Base-by-base conservation (phyloP, 1,139 yeast species). In the Pichia sp. region DNA sequence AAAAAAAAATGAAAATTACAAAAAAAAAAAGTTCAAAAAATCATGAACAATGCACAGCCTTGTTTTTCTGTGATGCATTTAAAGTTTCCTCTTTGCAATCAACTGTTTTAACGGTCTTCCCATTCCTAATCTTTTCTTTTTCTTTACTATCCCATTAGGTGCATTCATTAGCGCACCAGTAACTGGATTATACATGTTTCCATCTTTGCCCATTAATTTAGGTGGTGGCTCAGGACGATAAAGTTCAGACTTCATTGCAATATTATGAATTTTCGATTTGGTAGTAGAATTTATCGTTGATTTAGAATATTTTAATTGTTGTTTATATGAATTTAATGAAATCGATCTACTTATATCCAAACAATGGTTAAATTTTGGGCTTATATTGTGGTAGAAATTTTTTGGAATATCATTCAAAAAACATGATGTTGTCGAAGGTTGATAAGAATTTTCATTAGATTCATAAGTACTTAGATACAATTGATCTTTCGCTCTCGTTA, bases 401-500 rank as follows among this genome's bases (percentile, higher is more conserved):
- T 23, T 18, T 15, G 45, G 42, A 9, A 42, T 42, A 11, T 35
- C 31, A 6, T 31, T 5, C 2, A 42, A n/a, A 32, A 42, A 42
- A 22, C 26, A 21, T 5, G 43, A 40, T 6, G 41, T 35, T 11
- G 31, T 8, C 1, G 26, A 18, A 2, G 31, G 21, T 6, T 16
- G 16, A 15, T 15, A 34, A 9, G 21, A n/a, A 18, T 28, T 23
- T 6, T 20, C 31, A 6, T 16, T 23, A 21, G 22, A 22, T 23
- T 31, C 36, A 35, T 51, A 53, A 3, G 49, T 45, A 26, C 59
- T 55, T 38, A 57, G 23, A 38, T 41, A 51, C 4, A 58, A 38
- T 15, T 35, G 31, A 20, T 56, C 54, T 57, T 83, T 81, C 0
- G 96, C 94, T 49, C 98, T 69, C 0, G 96, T 88, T 35, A 82